Evolutionary conservation across 495 filamentous ascomycete species (phyloP).

Genomic region (Bryoglossum gracile): DNA sequence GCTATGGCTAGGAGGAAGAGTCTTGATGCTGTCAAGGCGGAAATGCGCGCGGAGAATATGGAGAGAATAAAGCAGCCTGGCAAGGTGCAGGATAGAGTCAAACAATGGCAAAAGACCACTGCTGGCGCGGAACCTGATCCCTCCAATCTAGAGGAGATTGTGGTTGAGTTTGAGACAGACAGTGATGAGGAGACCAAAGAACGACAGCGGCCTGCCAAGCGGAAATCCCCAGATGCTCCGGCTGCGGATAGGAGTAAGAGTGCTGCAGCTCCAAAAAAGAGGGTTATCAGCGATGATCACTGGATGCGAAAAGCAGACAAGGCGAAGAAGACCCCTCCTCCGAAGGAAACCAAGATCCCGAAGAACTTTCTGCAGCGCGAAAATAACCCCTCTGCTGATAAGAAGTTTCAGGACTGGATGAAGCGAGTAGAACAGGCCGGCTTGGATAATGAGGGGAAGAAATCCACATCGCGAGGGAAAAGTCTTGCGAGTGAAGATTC

Average conservation of each 20-base stretch:
- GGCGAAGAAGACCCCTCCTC: conserved; percentile 37
- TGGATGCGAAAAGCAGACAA: conserved; percentile 50
- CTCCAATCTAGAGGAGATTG: conserved; percentile 36
- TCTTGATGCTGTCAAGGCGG: conserved; percentile 25
- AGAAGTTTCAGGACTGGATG: conserved; percentile 47
- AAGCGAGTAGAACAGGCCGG: neutral
- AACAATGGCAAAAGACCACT: conserved; percentile 69
- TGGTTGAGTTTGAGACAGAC: conserved; percentile 13
- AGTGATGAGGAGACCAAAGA: neutral
- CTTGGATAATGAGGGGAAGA: no score
- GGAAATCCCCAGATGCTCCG: conserved; percentile 25
- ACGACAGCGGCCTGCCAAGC: conserved; percentile 10
- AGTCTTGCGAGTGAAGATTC: no score
- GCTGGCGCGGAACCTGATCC: conserved; percentile 30
- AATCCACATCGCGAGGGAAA: no score
- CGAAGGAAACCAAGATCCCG: conserved; percentile 39
- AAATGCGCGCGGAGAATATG: conserved; percentile 42
- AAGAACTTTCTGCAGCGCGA: conserved; percentile 45
- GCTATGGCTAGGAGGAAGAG: conserved; percentile 31
- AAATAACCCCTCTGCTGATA: conserved; percentile 41
- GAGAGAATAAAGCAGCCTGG: conserved; percentile 40
- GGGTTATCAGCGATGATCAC: conserved; percentile 73
- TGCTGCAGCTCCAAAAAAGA: conserved; percentile 58
- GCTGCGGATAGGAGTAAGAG: conserved; percentile 27
- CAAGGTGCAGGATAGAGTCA: conserved; percentile 59